phyloP scores from a whole-genome alignment of 2,329 filamentous ascomycete genomes.

The Trichoderma lentiforme region DNA sequence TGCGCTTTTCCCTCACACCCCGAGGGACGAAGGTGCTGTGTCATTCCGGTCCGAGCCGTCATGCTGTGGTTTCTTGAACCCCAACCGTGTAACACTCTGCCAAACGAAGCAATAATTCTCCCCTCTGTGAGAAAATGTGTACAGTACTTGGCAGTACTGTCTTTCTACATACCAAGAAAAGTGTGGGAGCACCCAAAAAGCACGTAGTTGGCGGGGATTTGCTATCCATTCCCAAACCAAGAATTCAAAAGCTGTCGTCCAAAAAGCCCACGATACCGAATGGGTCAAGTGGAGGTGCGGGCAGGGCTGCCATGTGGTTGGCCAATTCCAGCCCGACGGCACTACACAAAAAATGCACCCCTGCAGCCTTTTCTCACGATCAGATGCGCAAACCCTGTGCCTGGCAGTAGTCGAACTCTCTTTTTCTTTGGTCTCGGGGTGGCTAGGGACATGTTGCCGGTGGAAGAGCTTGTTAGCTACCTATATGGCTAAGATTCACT shows the following conservation, averaged over 20 bases:
- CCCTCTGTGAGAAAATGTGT: neutral
- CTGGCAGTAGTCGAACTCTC: conserved; percentile 15
- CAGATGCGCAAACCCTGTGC: neutral
- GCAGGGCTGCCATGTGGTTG: conserved; percentile 15
- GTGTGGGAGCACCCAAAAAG: neutral
- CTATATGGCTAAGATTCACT: neutral
- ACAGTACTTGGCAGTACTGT: neutral
- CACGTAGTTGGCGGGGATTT: neutral
- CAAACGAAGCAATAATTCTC: neutral
- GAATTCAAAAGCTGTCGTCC: neutral
- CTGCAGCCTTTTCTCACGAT: neutral
- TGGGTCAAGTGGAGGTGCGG: conserved; percentile 1
- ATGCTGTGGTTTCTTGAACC: neutral
- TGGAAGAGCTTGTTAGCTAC: neutral
- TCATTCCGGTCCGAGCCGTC: neutral
- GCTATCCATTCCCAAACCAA: too few species aligned
- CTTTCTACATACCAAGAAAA: neutral
- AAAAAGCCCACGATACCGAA: neutral
- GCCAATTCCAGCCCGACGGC: neutral
- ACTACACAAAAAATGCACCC: neutral
- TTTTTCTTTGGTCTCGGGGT: neutral
- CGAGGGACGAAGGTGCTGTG: neutral
- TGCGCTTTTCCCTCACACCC: neutral
- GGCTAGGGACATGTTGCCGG: neutral
- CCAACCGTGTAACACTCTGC: neutral